Conservation (phyloP, 164 flowering plant genomes). For the Platanus orientalis region DNA sequence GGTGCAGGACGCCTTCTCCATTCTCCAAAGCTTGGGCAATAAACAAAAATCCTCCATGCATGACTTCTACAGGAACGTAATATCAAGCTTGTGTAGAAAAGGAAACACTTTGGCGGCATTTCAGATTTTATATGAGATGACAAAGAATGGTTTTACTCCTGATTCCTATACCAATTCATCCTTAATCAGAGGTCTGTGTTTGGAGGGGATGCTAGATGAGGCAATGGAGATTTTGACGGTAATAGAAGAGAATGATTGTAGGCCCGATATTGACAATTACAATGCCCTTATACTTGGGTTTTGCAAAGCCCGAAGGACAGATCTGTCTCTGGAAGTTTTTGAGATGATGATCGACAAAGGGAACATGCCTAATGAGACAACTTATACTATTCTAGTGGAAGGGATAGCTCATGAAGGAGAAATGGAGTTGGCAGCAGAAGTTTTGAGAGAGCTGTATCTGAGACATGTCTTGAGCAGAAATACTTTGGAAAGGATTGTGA, state of each 20-base stretch:
- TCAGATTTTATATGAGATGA: slow-evolving; percentile 75
- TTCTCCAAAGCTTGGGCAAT: slow-evolving; percentile 55
- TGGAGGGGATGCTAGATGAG: slow-evolving; percentile 76
- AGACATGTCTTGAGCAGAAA: slow-evolving; percentile 42
- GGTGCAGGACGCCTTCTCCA: slow-evolving; percentile 70
- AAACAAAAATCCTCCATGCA: slow-evolving; percentile 43
- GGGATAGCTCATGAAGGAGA: slow-evolving; percentile 72
- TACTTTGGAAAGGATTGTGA: slow-evolving; percentile 67
- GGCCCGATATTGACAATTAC: slow-evolving; percentile 57
- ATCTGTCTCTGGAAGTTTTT: slow-evolving; percentile 52
- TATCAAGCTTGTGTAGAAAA: slow-evolving; percentile 71
- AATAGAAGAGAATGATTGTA: slow-evolving; percentile 57
- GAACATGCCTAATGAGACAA: slow-evolving; percentile 63
- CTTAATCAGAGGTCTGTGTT: slow-evolving; percentile 74
- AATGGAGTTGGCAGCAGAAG: slow-evolving; percentile 52
- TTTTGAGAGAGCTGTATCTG: slow-evolving; percentile 51
- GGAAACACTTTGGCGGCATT: slow-evolving; percentile 80
- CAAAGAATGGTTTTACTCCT: slow-evolving; percentile 60
- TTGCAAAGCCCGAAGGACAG: slow-evolving; percentile 61
- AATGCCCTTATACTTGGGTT: slow-evolving; percentile 79
- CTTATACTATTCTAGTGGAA: slow-evolving; percentile 76
- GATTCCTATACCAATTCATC: slow-evolving; percentile 73
- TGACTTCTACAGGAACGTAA: slow-evolving; percentile 57
- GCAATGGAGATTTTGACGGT: slow-evolving; percentile 56
- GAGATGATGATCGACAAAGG: slow-evolving; percentile 66